Evolutionary conservation across 495 filamentous ascomycete species (phyloP).

Genomic region (Hypoxylon crocopeplum): DNA sequence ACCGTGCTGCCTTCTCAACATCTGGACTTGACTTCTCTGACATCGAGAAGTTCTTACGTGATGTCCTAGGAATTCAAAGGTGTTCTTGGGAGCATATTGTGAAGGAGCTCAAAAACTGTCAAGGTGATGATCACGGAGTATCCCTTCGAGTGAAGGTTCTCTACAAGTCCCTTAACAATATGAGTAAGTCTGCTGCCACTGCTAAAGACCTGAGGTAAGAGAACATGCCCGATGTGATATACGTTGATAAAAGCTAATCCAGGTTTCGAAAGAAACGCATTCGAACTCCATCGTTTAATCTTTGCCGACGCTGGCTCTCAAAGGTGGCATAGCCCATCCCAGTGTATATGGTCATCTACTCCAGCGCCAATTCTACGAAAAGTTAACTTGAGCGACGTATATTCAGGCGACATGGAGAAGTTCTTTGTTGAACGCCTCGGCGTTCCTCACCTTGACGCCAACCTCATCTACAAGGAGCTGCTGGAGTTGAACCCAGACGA

Average conservation of each 20-base stretch:
- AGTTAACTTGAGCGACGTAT: constrained; percentile 42
- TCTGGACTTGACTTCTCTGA: neutral
- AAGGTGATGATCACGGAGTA: constrained; percentile 1
- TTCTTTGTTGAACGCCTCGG: constrained; percentile 48
- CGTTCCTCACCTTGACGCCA: constrained; percentile 39
- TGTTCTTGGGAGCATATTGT: constrained; percentile 26
- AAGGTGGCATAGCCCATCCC: constrained; percentile 42
- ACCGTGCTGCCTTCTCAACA: neutral
- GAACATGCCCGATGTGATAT: neutral
- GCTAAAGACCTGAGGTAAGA: no score
- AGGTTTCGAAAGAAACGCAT: no score
- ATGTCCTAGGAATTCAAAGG: constrained; percentile 25
- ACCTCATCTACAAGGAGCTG: constrained; percentile 47
- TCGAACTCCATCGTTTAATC: constrained; percentile 40
- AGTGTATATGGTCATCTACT: constrained; percentile 53
- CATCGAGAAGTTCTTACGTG: constrained; percentile 30
- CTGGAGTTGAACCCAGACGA: constrained; percentile 16
- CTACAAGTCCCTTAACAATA: neutral
- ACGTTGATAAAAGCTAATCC: no score
- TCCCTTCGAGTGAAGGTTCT: neutral
- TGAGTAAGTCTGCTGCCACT: no score
- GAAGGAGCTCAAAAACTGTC: constrained; percentile 26
- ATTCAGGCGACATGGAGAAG: constrained; percentile 38
- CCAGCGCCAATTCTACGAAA: constrained; percentile 45
- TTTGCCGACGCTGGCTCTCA: constrained; percentile 20